Evolutionary conservation across 2,329 filamentous ascomycete genomes (phyloP), one percentile per base, ranked within the genome.

Genomic region (Pleoardoris graminearum): DNA sequence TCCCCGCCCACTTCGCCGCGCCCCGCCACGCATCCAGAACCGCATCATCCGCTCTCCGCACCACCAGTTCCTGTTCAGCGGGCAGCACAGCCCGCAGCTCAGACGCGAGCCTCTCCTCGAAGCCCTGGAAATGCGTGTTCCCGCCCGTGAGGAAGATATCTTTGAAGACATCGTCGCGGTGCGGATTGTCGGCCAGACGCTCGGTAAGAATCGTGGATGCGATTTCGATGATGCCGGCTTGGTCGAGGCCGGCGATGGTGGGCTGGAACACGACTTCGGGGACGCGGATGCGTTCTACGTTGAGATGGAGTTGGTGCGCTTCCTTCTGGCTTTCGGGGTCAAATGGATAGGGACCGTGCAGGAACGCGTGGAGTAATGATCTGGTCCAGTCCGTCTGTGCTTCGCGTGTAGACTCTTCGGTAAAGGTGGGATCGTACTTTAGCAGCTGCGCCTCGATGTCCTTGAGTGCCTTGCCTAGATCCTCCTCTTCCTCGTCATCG

Each of bases 121-220:
- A 96, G 58, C 89, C 89, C 53, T 83, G 76, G 75, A 97, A 96
- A 39, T 96, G 76, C 0, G 89, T 91, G 71, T 93, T 93, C 14
- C 95, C 94, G n/a, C 94, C 93, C 0, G 93, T 97, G 35, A 97
- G 75, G 77, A 99, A 97, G 32, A 99, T 82, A 70, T 99, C 93
- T 39, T 84, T 85, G 19, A 97, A 76, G 37, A 97, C 85, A 38
- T 85, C 84, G 60, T 88, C 82, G 52, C 87, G 85, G 59, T 84
- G 81, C 3, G 76, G 66, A 1, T 77, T 69, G 23, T 77, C 75
- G 1, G 77, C 77, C 11, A 97, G 84, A 3, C 94, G 87, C 74
- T 96, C 90, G 39, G 84, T 91, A 21, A 97, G 80, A 57, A 99
- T 94, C 66, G 95, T 91, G 14, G 91, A 88, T 0, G 90, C 89